Conservation (phyloP, 2,329 filamentous ascomycete species). For the Colletotrichum melonis region DNA sequence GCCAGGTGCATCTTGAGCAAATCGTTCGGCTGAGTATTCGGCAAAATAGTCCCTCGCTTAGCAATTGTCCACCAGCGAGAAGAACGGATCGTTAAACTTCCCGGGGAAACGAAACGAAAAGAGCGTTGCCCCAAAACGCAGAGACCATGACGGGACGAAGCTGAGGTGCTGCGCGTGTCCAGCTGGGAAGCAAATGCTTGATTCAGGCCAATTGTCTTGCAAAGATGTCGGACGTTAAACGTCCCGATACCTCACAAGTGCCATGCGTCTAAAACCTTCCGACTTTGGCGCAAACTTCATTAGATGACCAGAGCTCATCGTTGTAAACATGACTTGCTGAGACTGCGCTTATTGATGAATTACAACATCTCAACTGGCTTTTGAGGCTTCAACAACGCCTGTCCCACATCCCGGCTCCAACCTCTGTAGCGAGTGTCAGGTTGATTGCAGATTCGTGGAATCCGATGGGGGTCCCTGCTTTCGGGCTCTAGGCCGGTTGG, state of each 20-base stretch:
- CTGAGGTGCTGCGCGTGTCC: slow-evolving; percentile 13
- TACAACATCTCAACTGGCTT: not conserved
- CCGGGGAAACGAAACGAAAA: slow-evolving; percentile 14
- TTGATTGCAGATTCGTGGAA: slow-evolving; percentile 23
- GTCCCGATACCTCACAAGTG: slow-evolving; percentile 7
- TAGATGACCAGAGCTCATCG: not conserved
- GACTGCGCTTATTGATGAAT: not conserved
- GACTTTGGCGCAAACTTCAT: slow-evolving; percentile 6
- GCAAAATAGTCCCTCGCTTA: not conserved
- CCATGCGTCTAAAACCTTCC: slow-evolving; percentile 7
- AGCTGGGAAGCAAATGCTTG: slow-evolving; percentile 3
- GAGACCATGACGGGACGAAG: slow-evolving; percentile 22
- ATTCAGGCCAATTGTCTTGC: not conserved
- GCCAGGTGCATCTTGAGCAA: not conserved
- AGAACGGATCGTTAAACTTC: not conserved
- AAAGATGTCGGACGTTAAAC: not conserved
- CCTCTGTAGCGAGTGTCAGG: slow-evolving; percentile 6
- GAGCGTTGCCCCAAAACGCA: not conserved
- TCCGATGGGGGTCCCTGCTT: slow-evolving; percentile 11
- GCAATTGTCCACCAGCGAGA: not conserved
- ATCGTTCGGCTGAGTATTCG: not conserved
- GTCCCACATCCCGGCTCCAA: slow-evolving; percentile 7
- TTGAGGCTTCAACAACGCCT: not conserved
- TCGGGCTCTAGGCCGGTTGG: not conserved
- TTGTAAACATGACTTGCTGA: not conserved